Base-by-base conservation (phyloP, 768 basidiomycete species). In the Agrocybe chaxingu region DNA sequence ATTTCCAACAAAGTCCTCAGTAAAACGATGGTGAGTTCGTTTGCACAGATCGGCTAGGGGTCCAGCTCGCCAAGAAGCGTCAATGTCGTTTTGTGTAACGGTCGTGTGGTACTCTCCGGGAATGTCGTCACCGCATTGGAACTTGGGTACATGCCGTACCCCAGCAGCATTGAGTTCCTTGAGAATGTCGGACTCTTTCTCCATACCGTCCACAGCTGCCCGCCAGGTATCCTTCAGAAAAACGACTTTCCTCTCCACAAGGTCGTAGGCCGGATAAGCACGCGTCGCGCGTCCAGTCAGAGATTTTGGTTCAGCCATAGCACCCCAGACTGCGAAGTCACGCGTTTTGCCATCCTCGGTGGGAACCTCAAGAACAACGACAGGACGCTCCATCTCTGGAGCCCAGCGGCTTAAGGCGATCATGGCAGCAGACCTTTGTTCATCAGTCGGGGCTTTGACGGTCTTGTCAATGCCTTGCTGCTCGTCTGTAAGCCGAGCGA, bases 221-320 rank as follows among this genome's bases (percentile, higher is more conserved):
- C 63, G 48, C 65, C 66, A 67, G 35, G 48, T 57, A 44, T 66
- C 66, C 50, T 66, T 66, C 13, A 67, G 39, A 46, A 61, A 66
- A 8, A 64, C 63, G 5, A 63, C 31, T 39, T 45, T 36, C 6
- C 41, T 42, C 31, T 38, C 45, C 24, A 4, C 33, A 30, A 52
- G 30, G 45, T 62, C 54, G 12, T 52, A 58, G 4, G 57, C 64
- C 5, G 48, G 10, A 40, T 47, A 61, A 7, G 53, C 54, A 6
- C 62, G 58, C 33, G 61, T 66, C 36, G 54, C 53, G 3, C 63
- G 41, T 8, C 57, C 55, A 44, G 62, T 51, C 7, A 58, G 61
- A 13, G 64, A 60, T 6, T 42, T 42, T 30, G 46, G 33, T 6
- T 35, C 42, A 8, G 35, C 16, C 2, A 47, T 45, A 12, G 55